Base-by-base conservation (phyloP, 106 monocot species). In the Agapanthus africanus region DNA sequence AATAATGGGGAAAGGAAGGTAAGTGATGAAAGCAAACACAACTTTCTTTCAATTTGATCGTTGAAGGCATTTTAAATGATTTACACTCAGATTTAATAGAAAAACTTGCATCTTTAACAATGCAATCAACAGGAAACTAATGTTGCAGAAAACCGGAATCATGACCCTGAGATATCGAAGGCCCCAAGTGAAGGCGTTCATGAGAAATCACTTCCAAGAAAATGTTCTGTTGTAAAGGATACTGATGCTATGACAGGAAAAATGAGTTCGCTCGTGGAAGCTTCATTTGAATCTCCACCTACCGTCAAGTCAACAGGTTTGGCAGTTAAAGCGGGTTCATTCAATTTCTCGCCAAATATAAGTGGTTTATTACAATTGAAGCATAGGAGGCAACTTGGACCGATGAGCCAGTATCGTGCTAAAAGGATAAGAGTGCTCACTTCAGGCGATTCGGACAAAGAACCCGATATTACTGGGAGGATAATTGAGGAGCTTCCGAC, bases 21-120 rank as follows among this genome's bases (percentile, higher is more conserved):
- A 21, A 56, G 30, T 11, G 56, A 56, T 30, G 56, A 30, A 56
- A 56, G 25, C 0, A n/a, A 30, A 1, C 9, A 19, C 28, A 56
- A 30, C n/a, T 8, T 13, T 10, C 8, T 28, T 28, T 11, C 26
- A 28, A 56, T 56, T 27, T 30, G 56, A 30, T 30, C 11, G 28
- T 56, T 56, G 56, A 56, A 30, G 56, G 56, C 28, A 28, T 30
- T 56, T 56, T 11, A 56, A 28, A 28, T 56, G 56, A 56, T 56
- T 28, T 56, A 56, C n/a, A n/a, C n/a, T n/a, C n/a, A n/a, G n/a
- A n/a, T n/a, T n/a, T 30, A 10, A 28, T 11, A 26, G 13, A 30
- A 56, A 10, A 28, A 56, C n/a, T n/a, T n/a, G 13, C 56, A 30
- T 28, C 28, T 28, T 30, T 28, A 56, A 1, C 56, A 30, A 30